Evolutionary conservation across 169 alveolate genomes (phyloP).

Genomic region (Pseudocohnilembus persalinus): DNA sequence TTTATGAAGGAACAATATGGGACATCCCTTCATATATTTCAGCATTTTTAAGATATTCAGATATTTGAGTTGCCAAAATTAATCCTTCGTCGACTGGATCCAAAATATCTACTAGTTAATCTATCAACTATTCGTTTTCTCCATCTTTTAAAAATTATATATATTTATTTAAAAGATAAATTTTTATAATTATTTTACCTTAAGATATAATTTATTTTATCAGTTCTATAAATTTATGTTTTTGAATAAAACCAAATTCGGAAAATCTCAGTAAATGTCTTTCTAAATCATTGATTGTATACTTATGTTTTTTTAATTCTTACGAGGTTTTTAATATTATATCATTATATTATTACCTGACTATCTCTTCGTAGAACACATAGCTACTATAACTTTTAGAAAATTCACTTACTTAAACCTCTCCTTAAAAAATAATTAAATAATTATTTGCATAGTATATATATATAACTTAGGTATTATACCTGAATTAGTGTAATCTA

Average conservation of each 20-base stretch:
- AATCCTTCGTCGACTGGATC: background rate
- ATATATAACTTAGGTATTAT: too few species aligned
- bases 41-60: background rate
- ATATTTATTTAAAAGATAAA: too few species aligned
- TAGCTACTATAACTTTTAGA: background rate
- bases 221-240: background rate
- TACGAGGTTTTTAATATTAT: too few species aligned
- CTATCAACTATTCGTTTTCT: background rate
- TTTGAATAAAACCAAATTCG: background rate
- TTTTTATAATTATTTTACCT: background rate
- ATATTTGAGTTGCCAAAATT: background rate
- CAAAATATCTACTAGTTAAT: background rate
- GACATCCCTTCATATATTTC: background rate
- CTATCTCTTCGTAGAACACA: background rate
- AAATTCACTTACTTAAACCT: background rate
- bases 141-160: background rate
- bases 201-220: background rate
- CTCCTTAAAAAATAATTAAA: background rate
- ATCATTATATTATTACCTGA: background rate
- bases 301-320: too few species aligned
- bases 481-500: background rate
- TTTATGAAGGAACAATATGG: background rate
- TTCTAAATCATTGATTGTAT: background rate
- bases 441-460: too few species aligned
- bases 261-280: background rate